phyloP scores from a whole-genome alignment of 352 stramenopile species.

The Phytophthora pini region DNA sequence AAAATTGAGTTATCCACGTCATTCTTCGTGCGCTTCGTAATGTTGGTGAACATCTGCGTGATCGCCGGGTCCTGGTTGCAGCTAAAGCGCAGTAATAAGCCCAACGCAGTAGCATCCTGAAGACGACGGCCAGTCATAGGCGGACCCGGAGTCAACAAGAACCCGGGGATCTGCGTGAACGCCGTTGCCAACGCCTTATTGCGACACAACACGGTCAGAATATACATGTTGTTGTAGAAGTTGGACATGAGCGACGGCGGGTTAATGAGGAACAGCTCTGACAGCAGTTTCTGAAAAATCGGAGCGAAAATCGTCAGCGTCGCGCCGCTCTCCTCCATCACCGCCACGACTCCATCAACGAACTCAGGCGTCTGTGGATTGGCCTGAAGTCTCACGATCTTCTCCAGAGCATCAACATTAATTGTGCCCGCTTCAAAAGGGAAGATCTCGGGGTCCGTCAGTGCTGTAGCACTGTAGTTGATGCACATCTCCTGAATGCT shows the following conservation, averaged over 20 bases:
- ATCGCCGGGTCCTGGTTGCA: slow-evolving; percentile 73
- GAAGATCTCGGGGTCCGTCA: slow-evolving; percentile 89
- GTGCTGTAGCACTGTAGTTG: slow-evolving; percentile 85
- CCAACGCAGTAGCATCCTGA: slow-evolving; percentile 82
- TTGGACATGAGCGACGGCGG: slow-evolving; percentile 79
- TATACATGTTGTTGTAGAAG: slow-evolving; percentile 80
- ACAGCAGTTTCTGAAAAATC: slow-evolving; percentile 84
- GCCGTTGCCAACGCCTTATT: slow-evolving; percentile 70
- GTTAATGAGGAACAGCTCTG: slow-evolving; percentile 81
- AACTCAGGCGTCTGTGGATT: slow-evolving; percentile 67
- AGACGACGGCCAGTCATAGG: slow-evolving; percentile 73
- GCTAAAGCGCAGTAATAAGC: slow-evolving; percentile 78
- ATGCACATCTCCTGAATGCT: slow-evolving; percentile 80
- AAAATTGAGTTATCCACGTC: slow-evolving; percentile 79
- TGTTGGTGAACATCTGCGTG: slow-evolving; percentile 85
- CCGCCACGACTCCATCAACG: slow-evolving; percentile 55
- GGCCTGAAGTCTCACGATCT: slow-evolving; percentile 62
- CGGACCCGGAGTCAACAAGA: slow-evolving; percentile 60
- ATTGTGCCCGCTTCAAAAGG: slow-evolving; percentile 71
- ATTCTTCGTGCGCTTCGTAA: slow-evolving; percentile 83
- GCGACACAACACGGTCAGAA: slow-evolving; percentile 66
- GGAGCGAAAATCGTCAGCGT: slow-evolving; percentile 70
- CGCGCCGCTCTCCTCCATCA: slow-evolving; percentile 55
- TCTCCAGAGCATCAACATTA: slow-evolving; percentile 75
- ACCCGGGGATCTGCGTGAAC: slow-evolving; percentile 76